Base-by-base conservation (phyloP, 805 yeast species). In the Wickerhamomyces hampshirensis region DNA sequence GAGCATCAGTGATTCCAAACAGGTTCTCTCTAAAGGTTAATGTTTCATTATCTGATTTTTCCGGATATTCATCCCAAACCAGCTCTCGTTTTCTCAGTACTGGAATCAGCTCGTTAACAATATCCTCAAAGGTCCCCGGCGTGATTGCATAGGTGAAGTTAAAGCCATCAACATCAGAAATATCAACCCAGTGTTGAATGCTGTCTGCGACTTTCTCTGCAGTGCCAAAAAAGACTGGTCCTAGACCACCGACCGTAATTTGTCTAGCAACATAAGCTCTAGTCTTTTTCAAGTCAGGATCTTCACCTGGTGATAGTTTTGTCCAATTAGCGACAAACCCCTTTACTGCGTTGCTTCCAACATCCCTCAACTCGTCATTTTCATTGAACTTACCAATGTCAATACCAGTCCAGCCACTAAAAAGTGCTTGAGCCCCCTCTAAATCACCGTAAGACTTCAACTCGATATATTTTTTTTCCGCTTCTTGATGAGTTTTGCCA, bases 121-220 rank as follows among this genome's bases (percentile, higher is more conserved):
- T 40, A 10, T 67, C 69, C 41, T 66, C 64, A 42, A 63, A 65
- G 12, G n/a, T 63, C 47, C 9, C 55, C 42, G 15, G 59, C 49
- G 6, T 65, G 58, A n/a, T n/a, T n/a, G n/a, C n/a, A n/a, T n/a
- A n/a, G n/a, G n/a, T n/a, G 33, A 68, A 53, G 40, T 69, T 69
- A 47, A 69, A 68, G 2, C 74, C 74, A 43, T 69, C 73, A 12
- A 68, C 56, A 30, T 59, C 68, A 8, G 66, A 51, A 5, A 54
- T 44, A 12, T 63, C 63, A 6, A 60, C 63, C 68, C 67, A 68
- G 26, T 51, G 37, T 39, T 67, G 67, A 27, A 68, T 51, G 27
- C 57, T 24, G 26, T 39, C 39, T 5, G 70, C 70, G 14, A 68
- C 67, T 28, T 60, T 59, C 21, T 47, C 40, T 4, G 68, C 53